Percentiles rank a stretch among this genome's conserved stretches.
phyloP scores from a whole-genome alignment of 2,329 filamentous ascomycete genomes.

The Nothophaeocryptopus gaeumannii region DNA sequence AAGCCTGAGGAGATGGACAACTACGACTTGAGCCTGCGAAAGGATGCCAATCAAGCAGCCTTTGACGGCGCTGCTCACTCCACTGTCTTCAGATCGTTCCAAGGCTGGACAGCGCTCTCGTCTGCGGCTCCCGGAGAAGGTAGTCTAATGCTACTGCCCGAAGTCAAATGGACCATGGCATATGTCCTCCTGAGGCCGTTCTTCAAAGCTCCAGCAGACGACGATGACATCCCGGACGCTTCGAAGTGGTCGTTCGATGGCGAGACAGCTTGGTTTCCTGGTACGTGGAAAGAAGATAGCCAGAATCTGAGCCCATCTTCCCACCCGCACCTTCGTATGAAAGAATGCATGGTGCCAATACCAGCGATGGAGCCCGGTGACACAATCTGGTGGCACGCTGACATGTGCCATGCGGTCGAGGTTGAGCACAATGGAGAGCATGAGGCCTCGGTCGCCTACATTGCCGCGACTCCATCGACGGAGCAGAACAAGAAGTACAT shows the following conservation, averaged over 20 bases:
- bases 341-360: constrained; percentile 15
- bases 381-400: constrained; percentile 14
- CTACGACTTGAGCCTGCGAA: constrained; percentile 8
- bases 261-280: constrained; percentile 15
- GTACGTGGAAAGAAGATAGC: constrained; percentile 9
- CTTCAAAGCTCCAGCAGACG: constrained; percentile 5
- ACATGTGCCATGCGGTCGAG: constrained; percentile 13
- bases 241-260: constrained; percentile 12
- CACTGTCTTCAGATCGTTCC: constrained; percentile 10
- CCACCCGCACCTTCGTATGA: constrained; percentile 11
- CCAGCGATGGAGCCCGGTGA: constrained; percentile 12
- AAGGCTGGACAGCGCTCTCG: constrained; percentile 13
- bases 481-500: constrained; percentile 18
- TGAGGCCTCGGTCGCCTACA: constrained; percentile 13
- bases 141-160: constrained; percentile 12
- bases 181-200: constrained; percentile 13
- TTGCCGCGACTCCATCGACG: constrained; percentile 12
- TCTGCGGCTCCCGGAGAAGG: constrained; percentile 11
- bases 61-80: constrained; percentile 13
- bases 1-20: constrained; percentile 11
- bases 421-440: constrained; percentile 10
- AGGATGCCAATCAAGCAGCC: constrained; percentile 11
- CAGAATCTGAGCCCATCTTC: constrained; percentile 12
- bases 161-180: constrained; percentile 12
- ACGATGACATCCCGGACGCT: constrained; percentile 6